Evolutionary conservation across 139 green algal species (phyloP), one percentile per base, ranked within the genome.

Genomic region (Yamagishiella unicocca): DNA sequence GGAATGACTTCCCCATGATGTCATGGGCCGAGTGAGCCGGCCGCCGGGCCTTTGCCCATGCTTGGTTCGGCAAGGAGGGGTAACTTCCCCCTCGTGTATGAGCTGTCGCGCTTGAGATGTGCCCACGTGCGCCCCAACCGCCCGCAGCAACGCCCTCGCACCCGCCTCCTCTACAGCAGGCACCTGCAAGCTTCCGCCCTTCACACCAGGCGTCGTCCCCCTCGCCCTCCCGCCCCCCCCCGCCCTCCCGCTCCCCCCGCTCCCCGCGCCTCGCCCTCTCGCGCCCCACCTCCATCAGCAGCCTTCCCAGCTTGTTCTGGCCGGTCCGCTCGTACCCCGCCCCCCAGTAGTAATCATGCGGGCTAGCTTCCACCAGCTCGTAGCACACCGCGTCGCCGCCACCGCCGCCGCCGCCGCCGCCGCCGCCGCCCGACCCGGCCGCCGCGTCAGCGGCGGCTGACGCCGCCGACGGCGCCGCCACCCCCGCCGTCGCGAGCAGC

Each of bases 331-430:
- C 94, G 46, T 96, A 89, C 29, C 98, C 98, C 25, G 53, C 89
- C 1, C 97, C 98, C 98, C 98, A 99, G 81, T 97, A 98, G 55
- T 75, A 88, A 50, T 93, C 87, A 40, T 93, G 45, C 21, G 90
- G 90, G 29, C 79, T 87, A 3, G 87, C 84, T 68, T 93, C 88
- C 21, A 91, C 82, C n/a, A 93, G 76, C 72, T 73, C 73, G 29
- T 31, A 71, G 71, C 85, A 75, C 35, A 40, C 43, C 58, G 29
- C 35, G 6, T 35, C 78, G 31, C 12, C 61, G 33, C 4, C 73
- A 19, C 7, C 45, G 35, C 29, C 43, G 25, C 38, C 37, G 64
- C 38, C 33, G 42, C 55, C 54, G 35, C 66, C 76, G 29, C 25
- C 54, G 76, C 53, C 35, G 42, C 4, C 40, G 37, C 67, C 35